These are phyloP conservation scores for Cenchrus americanus DNA, from an alignment of 176 grass and related monocot species.

Conservation along the genomic window DNA sequence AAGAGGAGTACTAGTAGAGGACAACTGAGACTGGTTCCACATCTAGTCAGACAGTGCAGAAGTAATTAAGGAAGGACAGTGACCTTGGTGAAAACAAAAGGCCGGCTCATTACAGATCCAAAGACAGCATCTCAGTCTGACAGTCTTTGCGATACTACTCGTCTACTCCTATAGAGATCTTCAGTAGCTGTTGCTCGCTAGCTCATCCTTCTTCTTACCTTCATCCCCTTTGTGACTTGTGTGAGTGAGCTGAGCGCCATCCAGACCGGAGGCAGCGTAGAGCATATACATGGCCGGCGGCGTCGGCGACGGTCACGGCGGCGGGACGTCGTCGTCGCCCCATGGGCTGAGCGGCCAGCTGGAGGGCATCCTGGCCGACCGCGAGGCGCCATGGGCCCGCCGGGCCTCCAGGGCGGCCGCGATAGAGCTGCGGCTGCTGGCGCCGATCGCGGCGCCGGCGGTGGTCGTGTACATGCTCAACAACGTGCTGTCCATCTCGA, in stretches of 20 bases:
- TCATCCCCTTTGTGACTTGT: not conserved
- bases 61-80: not conserved
- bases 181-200: not conserved
- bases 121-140: not conserved
- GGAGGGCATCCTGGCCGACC: conserved; percentile 55
- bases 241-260: not conserved
- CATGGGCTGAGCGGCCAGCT: conserved; percentile 20
- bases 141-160: not conserved
- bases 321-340: not conserved
- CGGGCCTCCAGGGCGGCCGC: conserved; percentile 17
- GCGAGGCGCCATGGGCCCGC: conserved; percentile 17
- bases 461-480: conserved; percentile 68
- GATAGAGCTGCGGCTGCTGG: conserved; percentile 20
- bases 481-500: conserved; percentile 64
- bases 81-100: not conserved
- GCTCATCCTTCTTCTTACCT: no score
- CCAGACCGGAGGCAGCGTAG: not conserved
- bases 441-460: conserved; percentile 44
- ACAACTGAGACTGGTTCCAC: no score
- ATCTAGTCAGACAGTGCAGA: no score
- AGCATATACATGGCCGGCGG: not conserved
- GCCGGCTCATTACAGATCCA: not conserved
- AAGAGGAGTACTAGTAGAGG: no score
- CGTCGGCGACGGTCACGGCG: not conserved
- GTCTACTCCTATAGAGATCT: no score